A percentile compares a stretch with the other conserved stretches of the same genome.
phyloP scores from a whole-genome alignment of 495 filamentous ascomycete genomes.

The Hyaloscypha finlandica region DNA sequence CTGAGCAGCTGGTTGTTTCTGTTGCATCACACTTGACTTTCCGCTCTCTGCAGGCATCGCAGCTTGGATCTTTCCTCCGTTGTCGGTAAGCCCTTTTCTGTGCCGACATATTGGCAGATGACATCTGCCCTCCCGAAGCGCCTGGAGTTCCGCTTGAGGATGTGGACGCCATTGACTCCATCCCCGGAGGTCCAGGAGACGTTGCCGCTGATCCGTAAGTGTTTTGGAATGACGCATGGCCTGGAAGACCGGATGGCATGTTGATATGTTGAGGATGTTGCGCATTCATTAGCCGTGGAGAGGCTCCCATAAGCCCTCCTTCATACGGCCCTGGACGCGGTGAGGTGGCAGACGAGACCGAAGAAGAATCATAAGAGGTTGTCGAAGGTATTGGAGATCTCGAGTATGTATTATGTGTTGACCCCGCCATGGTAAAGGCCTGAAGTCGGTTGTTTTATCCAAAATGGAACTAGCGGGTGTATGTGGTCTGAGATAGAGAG shows the following conservation, averaged over 20 bases:
- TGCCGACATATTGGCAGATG: slow-evolving; percentile 48
- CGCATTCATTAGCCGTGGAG: slow-evolving; percentile 30
- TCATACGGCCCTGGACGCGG: slow-evolving; percentile 48
- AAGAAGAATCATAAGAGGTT: slow-evolving; percentile 56
- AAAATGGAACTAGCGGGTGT: slow-evolving; percentile 15
- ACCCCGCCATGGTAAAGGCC: slow-evolving; percentile 50
- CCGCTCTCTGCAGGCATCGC: slow-evolving; percentile 94
- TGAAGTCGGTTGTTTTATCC: slow-evolving; percentile 23
- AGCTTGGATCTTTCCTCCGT: slow-evolving; percentile 93
- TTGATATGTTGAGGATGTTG: slow-evolving; percentile 28
- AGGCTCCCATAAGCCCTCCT: slow-evolving; percentile 44
- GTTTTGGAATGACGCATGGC: slow-evolving; percentile 27
- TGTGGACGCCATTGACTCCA: slow-evolving; percentile 54
- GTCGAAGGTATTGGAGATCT: slow-evolving; percentile 56
- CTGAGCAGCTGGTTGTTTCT: slow-evolving; percentile 91
- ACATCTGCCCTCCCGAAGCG: slow-evolving; percentile 43
- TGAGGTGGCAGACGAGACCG: slow-evolving; percentile 57
- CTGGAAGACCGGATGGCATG: slow-evolving; percentile 17
- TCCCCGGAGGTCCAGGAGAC: slow-evolving; percentile 40
- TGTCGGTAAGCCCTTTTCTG: slow-evolving; percentile 96
- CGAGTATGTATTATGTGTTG: slow-evolving; percentile 52
- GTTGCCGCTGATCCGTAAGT: slow-evolving; percentile 29
- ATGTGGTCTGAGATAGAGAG: slow-evolving; percentile 11
- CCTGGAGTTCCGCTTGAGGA: slow-evolving; percentile 52
- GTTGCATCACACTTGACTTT: slow-evolving; percentile 99